A percentile compares a stretch with the other conserved stretches of the same genome.
These are phyloP conservation scores for Solanum ossicruentum DNA, from an alignment of 257 asterid species.

Conservation along the genomic window DNA sequence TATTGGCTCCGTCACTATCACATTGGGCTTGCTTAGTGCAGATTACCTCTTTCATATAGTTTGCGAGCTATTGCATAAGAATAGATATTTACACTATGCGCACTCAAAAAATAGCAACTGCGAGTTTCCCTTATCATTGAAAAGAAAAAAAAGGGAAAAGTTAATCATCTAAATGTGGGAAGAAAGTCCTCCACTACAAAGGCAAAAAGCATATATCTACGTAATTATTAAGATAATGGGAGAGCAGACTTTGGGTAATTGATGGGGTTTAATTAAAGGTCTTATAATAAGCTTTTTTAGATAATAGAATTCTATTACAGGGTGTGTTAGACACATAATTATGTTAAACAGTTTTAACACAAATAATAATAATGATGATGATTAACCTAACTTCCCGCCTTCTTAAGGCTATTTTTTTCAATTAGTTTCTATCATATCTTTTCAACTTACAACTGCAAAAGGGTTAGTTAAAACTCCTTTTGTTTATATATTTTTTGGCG, in stretches of 20 bases:
- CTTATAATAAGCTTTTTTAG: neutral
- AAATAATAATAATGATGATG: neutral
- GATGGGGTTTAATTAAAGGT: conserved; percentile 9
- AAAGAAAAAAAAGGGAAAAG: neutral
- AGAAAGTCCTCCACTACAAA: conserved; percentile 41
- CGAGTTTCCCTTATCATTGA: too few species aligned
- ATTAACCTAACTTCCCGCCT: neutral
- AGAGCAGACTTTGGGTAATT: conserved; percentile 29
- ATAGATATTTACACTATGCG: accelerated
- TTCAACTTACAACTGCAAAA: neutral
- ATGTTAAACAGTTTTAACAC: neutral
- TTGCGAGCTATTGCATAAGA: too few species aligned
- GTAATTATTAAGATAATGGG: conserved; percentile 50
- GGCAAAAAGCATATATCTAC: conserved; percentile 11
- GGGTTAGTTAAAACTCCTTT: neutral
- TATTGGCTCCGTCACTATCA: too few species aligned
- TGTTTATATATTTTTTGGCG: neutral
- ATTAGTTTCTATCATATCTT: neutral
- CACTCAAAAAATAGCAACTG: too few species aligned
- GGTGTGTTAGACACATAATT: neutral
- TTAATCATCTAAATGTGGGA: conserved; percentile 37
- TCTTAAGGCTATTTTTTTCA: conserved; percentile 5
- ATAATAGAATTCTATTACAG: conserved; percentile 11
- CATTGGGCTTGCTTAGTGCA: too few species aligned
- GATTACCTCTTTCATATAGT: accelerated